A percentile compares a stretch with the other conserved stretches of the same genome.
phyloP scores from a whole-genome alignment of 108 stramenopile genomes.

The Fragilariopsis cylindrus region DNA sequence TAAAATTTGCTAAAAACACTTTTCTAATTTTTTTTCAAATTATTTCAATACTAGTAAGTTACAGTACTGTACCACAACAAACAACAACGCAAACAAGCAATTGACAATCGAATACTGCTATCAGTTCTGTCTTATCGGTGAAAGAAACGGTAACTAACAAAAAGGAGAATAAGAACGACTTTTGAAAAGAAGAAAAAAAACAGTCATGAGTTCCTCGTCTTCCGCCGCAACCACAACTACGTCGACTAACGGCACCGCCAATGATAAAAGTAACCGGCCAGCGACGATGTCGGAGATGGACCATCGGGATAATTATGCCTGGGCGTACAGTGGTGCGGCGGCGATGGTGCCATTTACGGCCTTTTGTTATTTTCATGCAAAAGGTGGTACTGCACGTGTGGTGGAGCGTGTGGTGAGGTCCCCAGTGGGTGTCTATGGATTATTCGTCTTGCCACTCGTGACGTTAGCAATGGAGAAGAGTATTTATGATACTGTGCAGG shows the following conservation, averaged over 20 bases:
- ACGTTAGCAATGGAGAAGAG: conserved; percentile 85
- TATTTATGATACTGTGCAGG: conserved; percentile 85
- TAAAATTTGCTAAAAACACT: no score
- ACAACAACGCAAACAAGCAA: no score
- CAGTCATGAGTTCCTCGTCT: not conserved
- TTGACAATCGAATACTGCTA: no score
- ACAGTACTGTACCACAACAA: no score
- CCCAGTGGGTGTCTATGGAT: conserved; percentile 81
- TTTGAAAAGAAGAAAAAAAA: no score
- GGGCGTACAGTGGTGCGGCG: conserved; percentile 69
- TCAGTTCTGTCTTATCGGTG: no score
- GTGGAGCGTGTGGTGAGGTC: conserved; percentile 67
- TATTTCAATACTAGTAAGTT: no score
- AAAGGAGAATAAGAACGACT: no score
- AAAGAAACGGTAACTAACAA: no score
- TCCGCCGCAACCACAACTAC: not conserved
- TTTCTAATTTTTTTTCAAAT: no score
- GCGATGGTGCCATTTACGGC: conserved; percentile 84
- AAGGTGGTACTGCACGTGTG: conserved; percentile 62
- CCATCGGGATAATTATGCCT: conserved; percentile 39
- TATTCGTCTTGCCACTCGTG: conserved; percentile 76
- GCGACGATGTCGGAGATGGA: conserved; percentile 36
- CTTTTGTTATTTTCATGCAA: conserved; percentile 77
- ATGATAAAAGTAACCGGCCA: conserved; percentile 4
- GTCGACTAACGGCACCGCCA: not conserved